These are phyloP conservation scores for Chrysanthemum lavandulifolium DNA, from an alignment of 129 eudicot species.

Conservation along the genomic window DNA sequence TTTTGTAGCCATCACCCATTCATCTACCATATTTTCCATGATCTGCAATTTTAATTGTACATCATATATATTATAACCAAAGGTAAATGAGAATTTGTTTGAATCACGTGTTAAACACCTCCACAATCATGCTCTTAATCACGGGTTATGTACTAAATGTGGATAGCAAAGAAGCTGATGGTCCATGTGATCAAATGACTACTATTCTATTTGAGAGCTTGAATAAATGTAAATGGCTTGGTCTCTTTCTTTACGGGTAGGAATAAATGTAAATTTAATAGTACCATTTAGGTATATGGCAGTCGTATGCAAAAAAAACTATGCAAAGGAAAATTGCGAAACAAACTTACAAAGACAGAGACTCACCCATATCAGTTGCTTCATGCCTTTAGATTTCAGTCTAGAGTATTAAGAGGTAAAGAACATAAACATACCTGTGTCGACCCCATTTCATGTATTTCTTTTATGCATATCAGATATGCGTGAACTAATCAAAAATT, in stretches of 20 bases:
- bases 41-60: slow-evolving; percentile 1
- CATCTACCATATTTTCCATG: slow-evolving; percentile 75
- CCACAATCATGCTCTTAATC: slow-evolving; percentile 7
- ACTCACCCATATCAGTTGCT: too few relatives aligned
- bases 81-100: background rate
- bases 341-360: too few relatives aligned
- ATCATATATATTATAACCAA: slow-evolving; percentile 13
- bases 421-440: too few relatives aligned
- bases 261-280: too few relatives aligned
- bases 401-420: too few relatives aligned
- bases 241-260: background rate
- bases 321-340: too few relatives aligned
- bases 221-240: slow-evolving; percentile 12
- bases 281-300: too few relatives aligned
- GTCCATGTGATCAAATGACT: slow-evolving; percentile 10
- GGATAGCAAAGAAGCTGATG: background rate
- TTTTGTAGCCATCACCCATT: slow-evolving; percentile 50
- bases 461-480: too few relatives aligned
- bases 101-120: background rate
- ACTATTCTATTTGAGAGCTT: slow-evolving; percentile 5
- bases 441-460: too few relatives aligned
- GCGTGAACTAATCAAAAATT: too few relatives aligned
- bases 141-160: background rate
- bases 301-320: too few relatives aligned
- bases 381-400: too few relatives aligned